Percentiles rank a stretch among this genome's conserved stretches.
Evolutionary conservation across 129 eudicot species (phyloP).

Genomic region (Escallonia rubra): DNA sequence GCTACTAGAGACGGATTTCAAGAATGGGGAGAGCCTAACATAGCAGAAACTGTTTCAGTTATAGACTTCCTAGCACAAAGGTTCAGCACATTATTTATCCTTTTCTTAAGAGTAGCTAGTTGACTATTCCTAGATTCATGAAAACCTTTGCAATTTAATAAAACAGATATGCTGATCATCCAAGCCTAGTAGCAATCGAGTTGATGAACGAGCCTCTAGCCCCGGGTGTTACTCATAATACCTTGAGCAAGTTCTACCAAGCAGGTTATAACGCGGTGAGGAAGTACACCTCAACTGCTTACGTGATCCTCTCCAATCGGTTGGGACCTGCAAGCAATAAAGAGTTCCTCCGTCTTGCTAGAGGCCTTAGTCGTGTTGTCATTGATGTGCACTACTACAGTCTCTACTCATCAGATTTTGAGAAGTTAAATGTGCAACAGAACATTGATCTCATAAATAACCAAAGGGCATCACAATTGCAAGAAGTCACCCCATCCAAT

Average conservation of each 20-base stretch:
- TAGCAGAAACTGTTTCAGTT: constrained; percentile 47
- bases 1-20: constrained; percentile 46
- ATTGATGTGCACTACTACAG: constrained; percentile 73
- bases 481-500: constrained; percentile 27
- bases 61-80: constrained; percentile 59
- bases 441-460: constrained; percentile 43
- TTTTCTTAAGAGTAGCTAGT: too few relatives aligned
- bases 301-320: constrained; percentile 51
- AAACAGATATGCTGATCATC: constrained; percentile 40
- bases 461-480: constrained; percentile 30
- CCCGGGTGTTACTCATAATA: constrained; percentile 37
- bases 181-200: constrained; percentile 59
- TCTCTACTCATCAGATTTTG: constrained; percentile 19
- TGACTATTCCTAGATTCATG: not conserved
- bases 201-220: constrained; percentile 69
- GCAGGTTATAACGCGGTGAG: constrained; percentile 55
- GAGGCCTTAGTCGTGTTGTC: constrained; percentile 31
- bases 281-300: constrained; percentile 37
- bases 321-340: constrained; percentile 30
- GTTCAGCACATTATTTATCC: constrained; percentile 10
- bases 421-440: constrained; percentile 32
- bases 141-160: not conserved
- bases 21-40: constrained; percentile 66
- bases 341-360: constrained; percentile 59
- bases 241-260: constrained; percentile 38